phyloP scores from a whole-genome alignment of 2,329 filamentous ascomycete genomes.

The Colletotrichum tabaci region DNA sequence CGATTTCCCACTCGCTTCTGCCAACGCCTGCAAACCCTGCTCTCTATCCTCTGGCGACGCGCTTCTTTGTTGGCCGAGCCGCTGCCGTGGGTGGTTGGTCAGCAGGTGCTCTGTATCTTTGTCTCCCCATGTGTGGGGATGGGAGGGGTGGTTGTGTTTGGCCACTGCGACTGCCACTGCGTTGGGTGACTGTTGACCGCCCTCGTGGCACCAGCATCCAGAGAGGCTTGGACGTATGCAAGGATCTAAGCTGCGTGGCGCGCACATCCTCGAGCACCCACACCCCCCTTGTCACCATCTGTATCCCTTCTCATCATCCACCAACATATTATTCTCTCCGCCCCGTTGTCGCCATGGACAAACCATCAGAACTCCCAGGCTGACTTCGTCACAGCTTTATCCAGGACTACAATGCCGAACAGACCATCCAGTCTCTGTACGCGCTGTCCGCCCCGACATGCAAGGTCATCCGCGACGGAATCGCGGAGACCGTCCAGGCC shows the following conservation, averaged over 20 bases:
- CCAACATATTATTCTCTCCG: not conserved
- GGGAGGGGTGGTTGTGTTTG: no score
- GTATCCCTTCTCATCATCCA: not conserved
- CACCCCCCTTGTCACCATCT: not conserved
- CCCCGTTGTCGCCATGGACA: no score
- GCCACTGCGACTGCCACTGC: slow-evolving; percentile 3
- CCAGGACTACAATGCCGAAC: slow-evolving; percentile 74
- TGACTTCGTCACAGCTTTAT: slow-evolving; percentile 61
- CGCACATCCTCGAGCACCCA: not conserved
- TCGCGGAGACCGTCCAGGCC: slow-evolving; percentile 66
- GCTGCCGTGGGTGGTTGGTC: slow-evolving; percentile 22
- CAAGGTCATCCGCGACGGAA: slow-evolving; percentile 70
- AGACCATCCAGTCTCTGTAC: slow-evolving; percentile 74
- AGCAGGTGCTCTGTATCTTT: not conserved
- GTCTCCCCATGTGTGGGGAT: no score
- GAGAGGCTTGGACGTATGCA: no score
- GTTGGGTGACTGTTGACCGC: slow-evolving; percentile 29
- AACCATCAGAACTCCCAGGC: slow-evolving; percentile 45
- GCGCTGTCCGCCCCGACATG: slow-evolving; percentile 72
- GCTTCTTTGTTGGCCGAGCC: not conserved
- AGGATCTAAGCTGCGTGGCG: slow-evolving; percentile 15
- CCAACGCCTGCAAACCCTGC: not conserved
- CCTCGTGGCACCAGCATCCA: not conserved
- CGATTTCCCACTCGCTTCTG: not conserved
- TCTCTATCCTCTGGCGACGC: not conserved